phyloP scores from a whole-genome alignment of 805 yeast genomes.

The Wickerhamomyces bovis region DNA sequence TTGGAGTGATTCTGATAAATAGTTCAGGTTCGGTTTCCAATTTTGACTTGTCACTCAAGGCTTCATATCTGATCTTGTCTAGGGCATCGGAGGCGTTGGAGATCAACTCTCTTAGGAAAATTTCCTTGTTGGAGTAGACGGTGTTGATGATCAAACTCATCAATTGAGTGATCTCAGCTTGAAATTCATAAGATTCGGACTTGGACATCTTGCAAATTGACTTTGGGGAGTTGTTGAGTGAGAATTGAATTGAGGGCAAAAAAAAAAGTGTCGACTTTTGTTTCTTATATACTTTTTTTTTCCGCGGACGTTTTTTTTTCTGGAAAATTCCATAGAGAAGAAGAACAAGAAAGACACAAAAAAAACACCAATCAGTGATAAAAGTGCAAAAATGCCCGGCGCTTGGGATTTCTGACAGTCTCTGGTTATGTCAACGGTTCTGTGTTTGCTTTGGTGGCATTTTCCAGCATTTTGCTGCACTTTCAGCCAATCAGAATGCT shows the following conservation, averaged over 20 bases:
- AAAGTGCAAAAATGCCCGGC: background rate
- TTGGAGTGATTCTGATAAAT: slow-evolving; percentile 96
- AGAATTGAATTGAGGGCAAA: background rate
- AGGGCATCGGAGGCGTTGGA: slow-evolving; percentile 99
- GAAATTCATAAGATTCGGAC: slow-evolving; percentile 88
- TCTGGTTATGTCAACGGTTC: no score
- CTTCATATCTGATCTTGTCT: slow-evolving; percentile 97
- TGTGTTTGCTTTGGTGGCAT: no score
- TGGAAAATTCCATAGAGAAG: slow-evolving; percentile 1
- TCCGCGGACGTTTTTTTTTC: background rate
- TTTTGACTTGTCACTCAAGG: slow-evolving; percentile 84
- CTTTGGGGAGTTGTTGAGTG: background rate
- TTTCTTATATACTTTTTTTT: slow-evolving; percentile 5
- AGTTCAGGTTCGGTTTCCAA: slow-evolving; percentile 94
- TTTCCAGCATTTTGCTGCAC: no score
- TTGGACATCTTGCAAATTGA: slow-evolving; percentile 9
- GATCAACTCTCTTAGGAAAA: slow-evolving; percentile 96
- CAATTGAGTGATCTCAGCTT: slow-evolving; percentile 99
- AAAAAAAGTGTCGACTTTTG: background rate
- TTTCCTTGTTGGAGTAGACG: slow-evolving; percentile 98
- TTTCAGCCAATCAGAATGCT: no score
- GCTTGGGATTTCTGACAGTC: background rate
- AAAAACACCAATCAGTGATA: no score
- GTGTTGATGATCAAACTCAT: slow-evolving; percentile 99
- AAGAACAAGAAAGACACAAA: background rate